phyloP scores from a whole-genome alignment of 2,329 filamentous ascomycete genomes.

The Coniella vitis region DNA sequence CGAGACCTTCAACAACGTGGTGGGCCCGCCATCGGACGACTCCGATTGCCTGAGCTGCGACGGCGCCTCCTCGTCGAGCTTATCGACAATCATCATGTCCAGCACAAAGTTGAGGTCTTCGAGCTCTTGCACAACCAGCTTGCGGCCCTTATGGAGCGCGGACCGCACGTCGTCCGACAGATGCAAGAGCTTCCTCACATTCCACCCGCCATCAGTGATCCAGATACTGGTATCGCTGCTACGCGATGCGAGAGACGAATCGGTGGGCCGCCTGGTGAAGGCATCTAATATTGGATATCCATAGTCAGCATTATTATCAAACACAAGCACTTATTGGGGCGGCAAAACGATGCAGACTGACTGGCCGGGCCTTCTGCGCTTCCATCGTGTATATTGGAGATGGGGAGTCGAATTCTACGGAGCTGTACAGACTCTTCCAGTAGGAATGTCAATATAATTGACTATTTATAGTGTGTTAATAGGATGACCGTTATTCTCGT shows the following conservation, averaged over 20 bases:
- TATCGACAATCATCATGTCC: slow-evolving; percentile 10
- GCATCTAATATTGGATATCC: not conserved
- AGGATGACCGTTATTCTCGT: too few species aligned
- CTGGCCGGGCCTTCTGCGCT: slow-evolving; percentile 4
- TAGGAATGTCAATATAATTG: too few species aligned
- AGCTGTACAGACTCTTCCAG: slow-evolving; percentile 6
- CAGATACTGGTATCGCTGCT: slow-evolving; percentile 7
- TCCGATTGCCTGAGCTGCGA: not conserved
- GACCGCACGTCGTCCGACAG: slow-evolving; percentile 10
- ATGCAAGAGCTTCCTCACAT: slow-evolving; percentile 10
- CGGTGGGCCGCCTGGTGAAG: not conserved
- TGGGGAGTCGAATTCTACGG: slow-evolving; percentile 6
- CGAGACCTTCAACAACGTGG: not conserved
- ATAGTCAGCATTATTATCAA: not conserved
- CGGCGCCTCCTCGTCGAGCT: slow-evolving; percentile 3
- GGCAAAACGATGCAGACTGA: slow-evolving; percentile 2
- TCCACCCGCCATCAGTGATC: slow-evolving; percentile 9
- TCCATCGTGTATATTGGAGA: slow-evolving; percentile 10
- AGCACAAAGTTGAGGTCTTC: slow-evolving; percentile 12
- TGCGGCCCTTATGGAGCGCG: slow-evolving; percentile 1
- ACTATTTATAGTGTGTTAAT: too few species aligned
- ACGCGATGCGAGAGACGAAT: not conserved
- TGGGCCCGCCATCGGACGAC: not conserved
- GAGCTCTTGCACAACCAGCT: not conserved
- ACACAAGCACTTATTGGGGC: not conserved